Conservation (phyloP, 768 basidiomycete genomes). For the Rossbeevera mucosa region DNA sequence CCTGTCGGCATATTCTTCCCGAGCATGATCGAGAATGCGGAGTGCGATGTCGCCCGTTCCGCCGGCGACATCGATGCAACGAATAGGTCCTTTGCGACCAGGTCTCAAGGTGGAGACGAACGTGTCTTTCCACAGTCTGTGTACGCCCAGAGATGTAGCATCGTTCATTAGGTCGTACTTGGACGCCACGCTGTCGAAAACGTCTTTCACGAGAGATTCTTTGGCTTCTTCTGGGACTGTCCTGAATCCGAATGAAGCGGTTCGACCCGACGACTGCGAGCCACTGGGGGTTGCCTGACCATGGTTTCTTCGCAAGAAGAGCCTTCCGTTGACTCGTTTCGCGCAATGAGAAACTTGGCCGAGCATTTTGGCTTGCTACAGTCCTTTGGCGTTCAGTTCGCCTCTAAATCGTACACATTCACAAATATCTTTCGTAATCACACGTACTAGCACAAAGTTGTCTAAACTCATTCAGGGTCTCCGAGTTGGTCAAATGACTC, state of each 20-base stretch:
- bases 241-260: conserved; percentile 90
- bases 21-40: conserved; percentile 84
- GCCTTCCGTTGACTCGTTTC: conserved; percentile 11
- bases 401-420: not conserved
- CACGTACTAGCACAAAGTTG: no score
- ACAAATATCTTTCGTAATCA: not conserved
- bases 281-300: conserved; percentile 5
- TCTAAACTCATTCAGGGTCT: no score
- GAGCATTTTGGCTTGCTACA: conserved; percentile 13
- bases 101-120: conserved; percentile 75
- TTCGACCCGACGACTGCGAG: conserved; percentile 31
- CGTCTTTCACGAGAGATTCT: conserved; percentile 84
- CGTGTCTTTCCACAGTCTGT: conserved; percentile 94
- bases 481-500: no score
- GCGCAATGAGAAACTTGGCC: conserved; percentile 12
- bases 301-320: conserved; percentile 22
- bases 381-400: not conserved
- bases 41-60: conserved; percentile 98
- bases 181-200: conserved; percentile 94
- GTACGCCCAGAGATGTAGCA: conserved; percentile 94
- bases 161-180: conserved; percentile 99
- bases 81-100: conserved; percentile 66
- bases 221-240: conserved; percentile 84
- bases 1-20: conserved; percentile 85
- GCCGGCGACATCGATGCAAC: conserved; percentile 93